A percentile compares a stretch with the other conserved stretches of the same genome.
These are phyloP conservation scores for Psophocarpus tetragonolobus DNA, from an alignment of 306 rosid genomes.

Conservation along the genomic window DNA sequence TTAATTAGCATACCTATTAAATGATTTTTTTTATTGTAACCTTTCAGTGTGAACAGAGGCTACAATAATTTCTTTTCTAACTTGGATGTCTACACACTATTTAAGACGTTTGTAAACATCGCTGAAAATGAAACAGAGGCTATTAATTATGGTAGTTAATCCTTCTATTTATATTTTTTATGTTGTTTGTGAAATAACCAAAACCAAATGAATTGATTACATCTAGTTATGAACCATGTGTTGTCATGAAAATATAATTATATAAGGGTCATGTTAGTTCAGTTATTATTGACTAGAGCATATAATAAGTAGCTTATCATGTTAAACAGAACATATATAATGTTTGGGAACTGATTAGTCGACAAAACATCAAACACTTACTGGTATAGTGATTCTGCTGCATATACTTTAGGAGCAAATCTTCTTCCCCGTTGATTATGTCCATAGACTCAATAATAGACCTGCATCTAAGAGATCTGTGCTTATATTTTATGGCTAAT, in stretches of 20 bases:
- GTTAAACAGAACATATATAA: conserved; percentile 31
- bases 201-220: not conserved
- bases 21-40: not conserved
- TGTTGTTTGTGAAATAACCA: not conserved
- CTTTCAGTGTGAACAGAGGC: not conserved
- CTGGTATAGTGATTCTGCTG: not conserved
- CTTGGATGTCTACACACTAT: not conserved
- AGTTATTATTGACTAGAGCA: not conserved
- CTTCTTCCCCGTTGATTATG: conserved; percentile 26
- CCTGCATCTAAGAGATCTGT: not conserved
- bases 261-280: not conserved
- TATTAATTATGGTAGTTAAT: not conserved
- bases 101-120: not conserved
- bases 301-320: not conserved
- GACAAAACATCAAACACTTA: conserved; percentile 29
- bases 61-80: not conserved
- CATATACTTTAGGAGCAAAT: conserved; percentile 26
- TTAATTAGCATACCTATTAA: too few relatives aligned
- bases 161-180: not conserved
- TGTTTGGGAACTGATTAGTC: conserved; percentile 29
- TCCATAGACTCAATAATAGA: not conserved
- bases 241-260: conserved; percentile 19
- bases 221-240: conserved; percentile 32
- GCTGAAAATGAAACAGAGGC: not conserved
- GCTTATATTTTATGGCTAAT: not conserved